These are phyloP conservation scores for Aspergillus campestris DNA, from an alignment of 495 filamentous ascomycete genomes.

Conservation along the genomic window DNA sequence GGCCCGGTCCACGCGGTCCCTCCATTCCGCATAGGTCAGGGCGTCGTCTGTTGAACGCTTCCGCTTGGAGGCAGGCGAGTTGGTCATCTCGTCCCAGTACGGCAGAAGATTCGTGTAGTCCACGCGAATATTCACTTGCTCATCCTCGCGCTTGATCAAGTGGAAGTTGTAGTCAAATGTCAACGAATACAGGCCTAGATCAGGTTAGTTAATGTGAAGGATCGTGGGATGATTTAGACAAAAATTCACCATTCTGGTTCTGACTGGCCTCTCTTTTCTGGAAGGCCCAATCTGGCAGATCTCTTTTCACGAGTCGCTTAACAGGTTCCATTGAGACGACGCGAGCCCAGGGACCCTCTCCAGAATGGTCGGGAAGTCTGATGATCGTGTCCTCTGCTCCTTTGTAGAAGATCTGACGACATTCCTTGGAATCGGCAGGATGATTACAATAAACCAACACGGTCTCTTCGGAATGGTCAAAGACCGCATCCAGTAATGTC, in stretches of 20 bases:
- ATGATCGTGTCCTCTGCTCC: slow-evolving; percentile 27
- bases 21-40: no score
- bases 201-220: no score
- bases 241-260: no score
- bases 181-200: slow-evolving; percentile 3
- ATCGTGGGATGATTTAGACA: no score
- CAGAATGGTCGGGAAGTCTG: slow-evolving; percentile 11
- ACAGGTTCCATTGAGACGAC: slow-evolving; percentile 3
- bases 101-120: slow-evolving; percentile 16
- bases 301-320: background rate
- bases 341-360: background rate
- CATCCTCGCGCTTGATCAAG: slow-evolving; percentile 13
- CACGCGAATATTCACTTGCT: slow-evolving; percentile 11
- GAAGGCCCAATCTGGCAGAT: no score
- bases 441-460: no score
- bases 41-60: no score
- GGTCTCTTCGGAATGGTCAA: slow-evolving; percentile 21
- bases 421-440: slow-evolving; percentile 11
- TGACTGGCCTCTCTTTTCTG: no score
- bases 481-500: slow-evolving; percentile 16
- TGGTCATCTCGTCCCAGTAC: slow-evolving; percentile 18
- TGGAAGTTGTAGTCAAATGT: slow-evolving; percentile 14
- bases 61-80: no score
- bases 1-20: background rate
- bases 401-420: slow-evolving; percentile 13